A percentile compares a stretch with the other conserved stretches of the same genome.
Evolutionary conservation across 805 yeast genomes (phyloP).

Genomic region (Lipomyces lipofer): DNA sequence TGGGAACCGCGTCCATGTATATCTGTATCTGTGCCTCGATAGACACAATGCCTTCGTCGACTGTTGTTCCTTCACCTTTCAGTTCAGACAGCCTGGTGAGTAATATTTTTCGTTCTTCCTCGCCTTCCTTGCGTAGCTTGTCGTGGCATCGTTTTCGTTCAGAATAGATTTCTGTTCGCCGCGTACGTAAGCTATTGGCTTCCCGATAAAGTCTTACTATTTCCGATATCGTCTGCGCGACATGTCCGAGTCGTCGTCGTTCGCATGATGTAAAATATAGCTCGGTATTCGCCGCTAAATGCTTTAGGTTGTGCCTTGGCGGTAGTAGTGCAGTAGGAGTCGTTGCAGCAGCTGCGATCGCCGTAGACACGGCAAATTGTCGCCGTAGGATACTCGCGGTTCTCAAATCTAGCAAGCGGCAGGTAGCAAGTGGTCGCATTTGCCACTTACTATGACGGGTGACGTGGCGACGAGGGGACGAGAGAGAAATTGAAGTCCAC

Average conservation of each 20-base stretch:
- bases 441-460: too few relatives aligned
- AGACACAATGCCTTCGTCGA: constrained; percentile 10
- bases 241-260: constrained; percentile 17
- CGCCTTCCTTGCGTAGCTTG: not conserved
- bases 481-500: too few relatives aligned
- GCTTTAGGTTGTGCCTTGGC: constrained; percentile 21
- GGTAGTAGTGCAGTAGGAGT: too few relatives aligned
- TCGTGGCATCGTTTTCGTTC: constrained; percentile 19
- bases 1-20: constrained; percentile 24
- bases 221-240: constrained; percentile 18
- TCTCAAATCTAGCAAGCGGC: too few relatives aligned
- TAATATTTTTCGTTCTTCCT: not conserved
- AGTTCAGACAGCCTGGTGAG: constrained; percentile 8
- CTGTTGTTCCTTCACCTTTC: constrained; percentile 4
- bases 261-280: constrained; percentile 18
- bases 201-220: constrained; percentile 11
- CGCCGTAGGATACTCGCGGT: too few relatives aligned
- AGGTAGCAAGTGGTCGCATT: too few relatives aligned
- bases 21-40: constrained; percentile 6
- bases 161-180: constrained; percentile 9
- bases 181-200: constrained; percentile 7
- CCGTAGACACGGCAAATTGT: too few relatives aligned
- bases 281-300: constrained; percentile 13
- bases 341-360: too few relatives aligned
- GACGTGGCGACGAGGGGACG: too few relatives aligned